Evolutionary conservation across 768 basidiomycete genomes (phyloP).

Genomic region (Lenzites betulinus): DNA sequence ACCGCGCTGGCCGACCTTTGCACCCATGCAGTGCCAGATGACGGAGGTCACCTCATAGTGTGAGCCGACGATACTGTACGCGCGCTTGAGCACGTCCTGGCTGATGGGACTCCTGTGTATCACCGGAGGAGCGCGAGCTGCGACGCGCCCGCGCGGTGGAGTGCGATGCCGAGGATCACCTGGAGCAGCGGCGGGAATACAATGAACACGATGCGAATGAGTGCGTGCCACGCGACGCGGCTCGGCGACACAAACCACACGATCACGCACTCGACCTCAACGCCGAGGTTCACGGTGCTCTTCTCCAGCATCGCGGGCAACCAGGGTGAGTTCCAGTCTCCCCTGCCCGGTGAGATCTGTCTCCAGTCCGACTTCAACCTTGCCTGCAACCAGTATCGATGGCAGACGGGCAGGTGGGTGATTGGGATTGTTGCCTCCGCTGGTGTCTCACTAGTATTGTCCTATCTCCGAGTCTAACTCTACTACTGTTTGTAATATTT

Average conservation of each 20-base stretch:
- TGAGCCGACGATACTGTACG: constrained; percentile 45
- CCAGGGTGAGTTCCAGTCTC: too few species aligned
- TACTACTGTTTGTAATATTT: too few species aligned
- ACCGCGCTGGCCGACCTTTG: constrained; percentile 48
- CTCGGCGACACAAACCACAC: constrained; percentile 46
- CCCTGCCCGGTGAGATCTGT: too few species aligned
- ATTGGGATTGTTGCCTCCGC: too few species aligned
- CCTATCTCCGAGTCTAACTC: too few species aligned
- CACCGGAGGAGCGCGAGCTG: constrained; percentile 39
- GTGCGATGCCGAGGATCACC: constrained; percentile 40
- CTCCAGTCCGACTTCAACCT: too few species aligned
- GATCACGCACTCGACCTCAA: constrained; percentile 43
- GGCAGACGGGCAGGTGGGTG: too few species aligned
- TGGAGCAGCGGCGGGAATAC: constrained; percentile 41
- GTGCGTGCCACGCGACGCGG: constrained; percentile 43
- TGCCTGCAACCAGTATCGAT: too few species aligned
- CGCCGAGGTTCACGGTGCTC: constrained; percentile 32
- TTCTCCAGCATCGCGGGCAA: too few species aligned
- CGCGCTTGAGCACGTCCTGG: constrained; percentile 37
- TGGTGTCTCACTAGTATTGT: background rate
- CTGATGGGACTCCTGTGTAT: constrained; percentile 41
- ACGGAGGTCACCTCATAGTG: constrained; percentile 50
- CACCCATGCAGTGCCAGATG: constrained; percentile 49
- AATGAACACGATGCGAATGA: constrained; percentile 43
- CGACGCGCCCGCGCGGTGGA: constrained; percentile 41